These are phyloP conservation scores for Moniliophthora roreri DNA, from an alignment of 1,284 basidiomycete genomes.

Conservation along the genomic window DNA sequence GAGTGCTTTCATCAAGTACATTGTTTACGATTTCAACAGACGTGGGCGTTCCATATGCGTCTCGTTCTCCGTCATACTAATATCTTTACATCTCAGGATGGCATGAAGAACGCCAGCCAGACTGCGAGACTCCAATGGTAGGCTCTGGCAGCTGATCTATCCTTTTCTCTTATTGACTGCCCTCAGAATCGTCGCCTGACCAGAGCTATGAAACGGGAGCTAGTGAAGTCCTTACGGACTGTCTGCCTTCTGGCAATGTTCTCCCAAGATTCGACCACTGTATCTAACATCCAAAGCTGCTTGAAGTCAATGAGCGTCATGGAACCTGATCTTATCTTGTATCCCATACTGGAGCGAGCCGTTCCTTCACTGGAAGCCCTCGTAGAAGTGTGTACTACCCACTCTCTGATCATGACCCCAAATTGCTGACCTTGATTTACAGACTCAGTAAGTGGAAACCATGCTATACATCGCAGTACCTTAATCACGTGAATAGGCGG, in stretches of 20 bases:
- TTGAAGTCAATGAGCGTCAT: constrained; percentile 77
- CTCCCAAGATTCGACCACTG: constrained; percentile 71
- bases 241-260: constrained; percentile 90
- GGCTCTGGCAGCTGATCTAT: constrained; percentile 13
- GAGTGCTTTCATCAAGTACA: constrained; percentile 82
- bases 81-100: constrained; percentile 46
- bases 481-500: neutral
- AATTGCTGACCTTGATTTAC: constrained; percentile 4
- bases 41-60: constrained; percentile 39
- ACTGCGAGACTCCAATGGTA: constrained; percentile 82
- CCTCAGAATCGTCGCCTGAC: constrained; percentile 74
- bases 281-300: constrained; percentile 67
- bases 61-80: constrained; percentile 1
- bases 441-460: constrained; percentile 65
- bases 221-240: constrained; percentile 82
- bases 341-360: constrained; percentile 84
- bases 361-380: constrained; percentile 85
- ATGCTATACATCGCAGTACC: no score
- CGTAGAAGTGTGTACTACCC: constrained; percentile 59
- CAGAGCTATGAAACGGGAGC: constrained; percentile 77
- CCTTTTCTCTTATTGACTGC: constrained; percentile 1
- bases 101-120: constrained; percentile 78
- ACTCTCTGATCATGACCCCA: neutral
- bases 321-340: constrained; percentile 87
- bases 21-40: constrained; percentile 87